Conservation (phyloP, 2,329 filamentous ascomycete genomes). For the Fusarium sp. region DNA sequence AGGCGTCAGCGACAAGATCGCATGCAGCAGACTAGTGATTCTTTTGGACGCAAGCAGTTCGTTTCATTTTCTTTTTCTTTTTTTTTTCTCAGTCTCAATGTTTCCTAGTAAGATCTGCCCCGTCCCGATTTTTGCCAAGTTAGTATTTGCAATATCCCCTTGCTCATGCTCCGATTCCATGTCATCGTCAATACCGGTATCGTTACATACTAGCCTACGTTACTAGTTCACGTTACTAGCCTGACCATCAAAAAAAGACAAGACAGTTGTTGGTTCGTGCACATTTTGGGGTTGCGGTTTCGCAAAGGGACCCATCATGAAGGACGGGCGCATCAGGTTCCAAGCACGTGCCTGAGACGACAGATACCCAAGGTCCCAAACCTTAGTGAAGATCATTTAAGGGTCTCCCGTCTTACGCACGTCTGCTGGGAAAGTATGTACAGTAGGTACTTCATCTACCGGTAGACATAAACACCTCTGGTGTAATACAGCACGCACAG, state of each 20-base stretch:
- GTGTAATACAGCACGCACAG: constrained; percentile 1
- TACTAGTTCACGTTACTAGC: constrained; percentile 12
- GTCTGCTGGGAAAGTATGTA: not conserved
- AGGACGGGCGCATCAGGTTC: constrained; percentile 21
- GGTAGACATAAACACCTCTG: not conserved
- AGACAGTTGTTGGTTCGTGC: constrained; percentile 6
- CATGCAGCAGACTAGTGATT: constrained; percentile 16
- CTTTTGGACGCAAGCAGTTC: constrained; percentile 1
- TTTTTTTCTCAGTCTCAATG: not conserved
- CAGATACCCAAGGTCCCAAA: constrained; percentile 1
- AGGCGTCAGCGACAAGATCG: constrained; percentile 28
- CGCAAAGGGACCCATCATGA: not conserved
- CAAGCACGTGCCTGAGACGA: constrained; percentile 33
- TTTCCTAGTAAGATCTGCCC: constrained; percentile 10
- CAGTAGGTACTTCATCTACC: not conserved
- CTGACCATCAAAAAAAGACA: constrained; percentile 12
- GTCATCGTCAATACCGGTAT: not conserved
- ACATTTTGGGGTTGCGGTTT: constrained; percentile 21
- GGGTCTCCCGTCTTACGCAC: constrained; percentile 28
- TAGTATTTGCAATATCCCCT: not conserved
- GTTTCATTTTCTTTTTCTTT: not conserved
- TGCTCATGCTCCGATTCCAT: not conserved
- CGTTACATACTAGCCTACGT: constrained; percentile 14
- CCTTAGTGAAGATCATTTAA: constrained; percentile 33
- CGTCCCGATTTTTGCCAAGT: not conserved